Percentiles rank a stretch among this genome's conserved stretches.
Conservation (phyloP, 192 early-diverging fungal species). For the Coemansia sp. region DNA sequence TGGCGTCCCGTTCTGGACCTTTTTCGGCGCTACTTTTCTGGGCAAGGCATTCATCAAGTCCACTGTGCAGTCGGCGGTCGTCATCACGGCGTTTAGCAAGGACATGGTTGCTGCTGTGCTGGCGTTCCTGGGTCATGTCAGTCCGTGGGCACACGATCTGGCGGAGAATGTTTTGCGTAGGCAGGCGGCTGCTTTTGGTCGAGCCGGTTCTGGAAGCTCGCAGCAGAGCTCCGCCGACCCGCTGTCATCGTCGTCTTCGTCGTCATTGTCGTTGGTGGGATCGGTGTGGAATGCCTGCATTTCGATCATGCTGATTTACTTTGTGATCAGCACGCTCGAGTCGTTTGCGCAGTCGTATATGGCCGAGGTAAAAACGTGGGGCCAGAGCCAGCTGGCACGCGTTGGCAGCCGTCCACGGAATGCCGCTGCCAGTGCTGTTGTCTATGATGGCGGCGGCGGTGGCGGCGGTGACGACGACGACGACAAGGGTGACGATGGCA, state of each 20-base stretch:
- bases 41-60: slow-evolving; percentile 91
- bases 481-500: too few relatives aligned
- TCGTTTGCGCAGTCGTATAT: slow-evolving; percentile 75
- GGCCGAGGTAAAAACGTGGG: slow-evolving; percentile 48
- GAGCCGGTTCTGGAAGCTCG: slow-evolving; percentile 5
- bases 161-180: slow-evolving; percentile 51
- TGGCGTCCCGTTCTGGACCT: slow-evolving; percentile 85
- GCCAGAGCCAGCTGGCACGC: slow-evolving; percentile 31
- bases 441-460: neutral
- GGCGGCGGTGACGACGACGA: neutral
- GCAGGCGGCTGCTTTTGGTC: slow-evolving; percentile 24
- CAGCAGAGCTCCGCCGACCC: neutral
- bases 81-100: slow-evolving; percentile 80
- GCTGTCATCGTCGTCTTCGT: neutral
- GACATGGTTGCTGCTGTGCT: slow-evolving; percentile 65
- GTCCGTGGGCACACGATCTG: slow-evolving; percentile 60
- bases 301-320: slow-evolving; percentile 79
- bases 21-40: slow-evolving; percentile 92
- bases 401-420: slow-evolving; percentile 24
- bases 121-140: slow-evolving; percentile 48
- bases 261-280: slow-evolving; percentile 56
- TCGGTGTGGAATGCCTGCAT: slow-evolving; percentile 78
- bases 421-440: neutral
- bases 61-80: slow-evolving; percentile 74
- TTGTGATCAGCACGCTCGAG: slow-evolving; percentile 78